Base-by-base conservation (phyloP, 306 rosid genomes). In the Lotus japonicus region DNA sequence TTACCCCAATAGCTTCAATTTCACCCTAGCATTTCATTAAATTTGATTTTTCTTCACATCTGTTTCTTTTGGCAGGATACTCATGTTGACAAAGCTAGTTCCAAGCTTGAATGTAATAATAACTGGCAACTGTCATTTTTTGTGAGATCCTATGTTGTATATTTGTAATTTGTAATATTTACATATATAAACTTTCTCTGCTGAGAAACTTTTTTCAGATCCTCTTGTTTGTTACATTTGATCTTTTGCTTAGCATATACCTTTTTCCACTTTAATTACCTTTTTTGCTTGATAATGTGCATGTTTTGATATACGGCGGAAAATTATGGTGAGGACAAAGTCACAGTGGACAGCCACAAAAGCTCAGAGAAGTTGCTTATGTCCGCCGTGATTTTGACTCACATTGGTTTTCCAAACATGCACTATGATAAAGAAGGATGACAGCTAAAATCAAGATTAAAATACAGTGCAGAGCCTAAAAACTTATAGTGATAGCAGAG, bases 11-110 rank as follows among this genome's bases (percentile, higher is more conserved):
- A n/a, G n/a, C n/a, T n/a, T n/a, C n/a, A 16, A 15, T 57, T 10
- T 11, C 11, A 65, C 61, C 26, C 26, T 21, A 21, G 26, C 26
- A 21, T 21, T 21, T 21, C 26, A 1, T 21, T 21, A 3, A 21
- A 21, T 35, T 35, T 28, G 33, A 28, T 28, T 28, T 28, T 28
- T 28, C 33, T 28, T 28, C 33, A 28, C 33, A 2, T 28, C 33
- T 3, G 7, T 31, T 73, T 44, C 60, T 58, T 11, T 63, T 48
- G 49, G 66, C 85, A 72, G 82, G 74, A 72, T 31, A 11, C 18
- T 72, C 51, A 1, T n/a, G 14, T 31, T 36, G 57, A 15, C 58
- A 63, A 55, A 21, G 36, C 56, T 36, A 45, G 63, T 68, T 46
- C 53, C 38, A 23, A 68, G 58, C 63, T 41, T 11, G 28, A 18